Evolutionary conservation across 257 asterid species (phyloP).

Genomic region (Solanum gandarillasii): DNA sequence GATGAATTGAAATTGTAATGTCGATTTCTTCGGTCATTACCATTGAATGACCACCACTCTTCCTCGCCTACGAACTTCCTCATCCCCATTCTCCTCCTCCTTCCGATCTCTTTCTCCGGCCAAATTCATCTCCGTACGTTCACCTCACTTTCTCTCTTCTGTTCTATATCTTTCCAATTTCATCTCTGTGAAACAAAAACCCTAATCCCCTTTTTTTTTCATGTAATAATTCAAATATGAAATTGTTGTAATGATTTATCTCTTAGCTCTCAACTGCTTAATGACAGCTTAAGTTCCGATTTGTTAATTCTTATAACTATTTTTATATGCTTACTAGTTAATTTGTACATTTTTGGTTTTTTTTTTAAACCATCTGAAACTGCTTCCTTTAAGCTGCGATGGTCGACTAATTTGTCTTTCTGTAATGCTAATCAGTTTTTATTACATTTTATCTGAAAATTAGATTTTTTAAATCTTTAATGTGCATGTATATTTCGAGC

Average conservation of each 20-base stretch:
- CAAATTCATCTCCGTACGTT: not conserved
- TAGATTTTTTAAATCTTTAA: not conserved
- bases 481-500: not conserved
- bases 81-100: not conserved
- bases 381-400: not conserved
- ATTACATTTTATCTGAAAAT: not conserved
- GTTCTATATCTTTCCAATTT: not conserved
- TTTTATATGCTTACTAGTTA: not conserved
- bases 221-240: not conserved
- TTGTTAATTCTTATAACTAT: not conserved
- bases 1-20: not conserved
- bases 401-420: not conserved
- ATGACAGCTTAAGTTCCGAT: not conserved
- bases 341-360: not conserved
- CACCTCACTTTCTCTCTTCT: not conserved
- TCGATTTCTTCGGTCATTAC: not conserved
- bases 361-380: not conserved
- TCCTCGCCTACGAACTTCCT: not conserved
- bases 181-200: not conserved
- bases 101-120: not conserved
- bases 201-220: not conserved
- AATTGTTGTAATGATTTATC: not conserved
- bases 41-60: not conserved
- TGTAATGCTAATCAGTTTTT: not conserved
- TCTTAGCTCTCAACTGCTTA: not conserved